Base-by-base conservation (phyloP, 75 land plant species). In the Picea glauca region DNA sequence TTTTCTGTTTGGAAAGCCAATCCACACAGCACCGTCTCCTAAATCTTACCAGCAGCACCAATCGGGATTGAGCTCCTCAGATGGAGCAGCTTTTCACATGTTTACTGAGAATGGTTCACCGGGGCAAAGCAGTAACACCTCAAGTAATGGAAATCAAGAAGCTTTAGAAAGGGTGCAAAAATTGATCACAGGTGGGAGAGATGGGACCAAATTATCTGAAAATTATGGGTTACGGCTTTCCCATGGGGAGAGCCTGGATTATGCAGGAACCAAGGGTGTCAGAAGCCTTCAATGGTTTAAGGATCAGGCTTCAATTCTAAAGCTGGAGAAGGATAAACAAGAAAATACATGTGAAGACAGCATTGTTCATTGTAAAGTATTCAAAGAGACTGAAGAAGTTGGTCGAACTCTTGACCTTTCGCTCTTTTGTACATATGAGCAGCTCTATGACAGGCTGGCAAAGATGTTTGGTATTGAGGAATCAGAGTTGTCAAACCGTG, bases 1-100 rank as follows among this genome's bases (percentile, higher is more conserved):
- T 66, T 20, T 97, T 40, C 82, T 97, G 23, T 97, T 97, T 81
- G 99, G 99, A 13, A 80, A 94, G 76, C 84, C 88, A 1, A 97
- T 97, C 15, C 86, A 91, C 40, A 83, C 88, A 13, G 88, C 86
- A 31, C 74, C 85, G 68, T 76, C 77, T 4, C 38, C 74, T 3
- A 85, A 82, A 62, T 54, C 78, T 26, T 79, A 80, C 60, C 87
- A 87, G 78, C 80, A 81, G 3, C 72, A 78, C 17, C 72, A 65
- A 21, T 38, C 77, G 18, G 80, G 67, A 56, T 67, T 23, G 26
- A 79, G 61, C 66, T 89, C 91, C 15, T 83, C 81, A 3, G 91
- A 92, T 68, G 77, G 80, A 58, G 86, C 86, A 31, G 80, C 79
- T 58, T 35, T 21, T 58, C 72, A 66, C 13, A 75, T 15, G 3